Conservation (phyloP, 78 protist species). For the Mantamonas sphyraenae region DNA sequence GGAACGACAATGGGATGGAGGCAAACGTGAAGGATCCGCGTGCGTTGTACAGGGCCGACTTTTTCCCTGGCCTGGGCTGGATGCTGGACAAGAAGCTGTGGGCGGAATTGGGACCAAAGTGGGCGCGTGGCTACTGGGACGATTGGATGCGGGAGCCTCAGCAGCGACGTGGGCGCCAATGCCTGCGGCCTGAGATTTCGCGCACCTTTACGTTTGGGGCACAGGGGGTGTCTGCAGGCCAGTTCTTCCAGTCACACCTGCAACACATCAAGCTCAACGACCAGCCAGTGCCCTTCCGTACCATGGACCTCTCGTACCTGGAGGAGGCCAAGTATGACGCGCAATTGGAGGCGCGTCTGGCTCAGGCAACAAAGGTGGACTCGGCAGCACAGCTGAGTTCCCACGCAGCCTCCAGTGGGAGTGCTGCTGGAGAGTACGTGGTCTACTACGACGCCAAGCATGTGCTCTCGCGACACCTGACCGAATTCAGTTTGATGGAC, state of each 20-base stretch:
- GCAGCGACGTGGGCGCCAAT: slow-evolving; percentile 37
- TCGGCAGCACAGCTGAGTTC: neutral
- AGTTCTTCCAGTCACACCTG: slow-evolving; percentile 37
- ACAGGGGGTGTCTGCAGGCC: slow-evolving; percentile 49
- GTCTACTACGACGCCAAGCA: neutral
- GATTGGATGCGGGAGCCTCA: slow-evolving; percentile 71
- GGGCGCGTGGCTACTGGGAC: slow-evolving; percentile 86
- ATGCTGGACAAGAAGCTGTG: slow-evolving; percentile 55
- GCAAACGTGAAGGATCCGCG: slow-evolving; percentile 6
- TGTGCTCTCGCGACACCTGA: neutral
- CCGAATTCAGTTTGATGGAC: slow-evolving; percentile 40
- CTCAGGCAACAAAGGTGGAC: neutral
- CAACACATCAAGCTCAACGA: slow-evolving; percentile 29
- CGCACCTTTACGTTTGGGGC: slow-evolving; percentile 64
- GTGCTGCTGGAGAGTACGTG: slow-evolving; percentile 7
- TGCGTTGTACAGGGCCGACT: slow-evolving; percentile 65
- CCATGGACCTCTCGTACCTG: neutral
- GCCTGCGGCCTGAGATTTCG: slow-evolving; percentile 73
- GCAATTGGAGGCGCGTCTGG: slow-evolving; percentile 3
- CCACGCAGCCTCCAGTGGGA: neutral
- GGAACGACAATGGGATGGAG: slow-evolving; percentile 75
- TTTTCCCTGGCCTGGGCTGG: slow-evolving; percentile 92
- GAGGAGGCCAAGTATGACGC: slow-evolving; percentile 29
- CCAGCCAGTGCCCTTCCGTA: neutral
- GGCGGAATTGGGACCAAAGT: slow-evolving; percentile 44